Base-by-base conservation (phyloP, 2,329 filamentous ascomycete species). In the Chaetoscypha palmicola region DNA sequence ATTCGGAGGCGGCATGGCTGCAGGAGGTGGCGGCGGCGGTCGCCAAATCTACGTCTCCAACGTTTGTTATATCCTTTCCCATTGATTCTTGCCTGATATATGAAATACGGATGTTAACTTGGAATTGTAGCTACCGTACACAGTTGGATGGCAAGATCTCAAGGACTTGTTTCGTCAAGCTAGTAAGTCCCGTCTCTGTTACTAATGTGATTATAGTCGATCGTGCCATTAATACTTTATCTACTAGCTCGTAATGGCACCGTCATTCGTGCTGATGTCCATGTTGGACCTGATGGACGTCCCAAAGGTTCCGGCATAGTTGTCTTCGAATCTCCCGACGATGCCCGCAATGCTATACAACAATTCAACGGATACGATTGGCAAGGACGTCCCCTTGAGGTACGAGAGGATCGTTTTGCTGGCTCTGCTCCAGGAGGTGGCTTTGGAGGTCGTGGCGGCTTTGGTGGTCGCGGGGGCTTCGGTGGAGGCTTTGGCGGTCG, bases 281-380 rank as follows among this genome's bases (percentile, higher is more conserved):
- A 98, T 66, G 73, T 87, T 49, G 87, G 90, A 43, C 87, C 86
- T 10, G 91, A 95, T 60, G 91, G 92, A 52, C 82, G 90, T 52
- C 89, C 92, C 38, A 98, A 97, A 71, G 92, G 92, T 43, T 95
- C 92, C 39, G 92, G 92, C 54, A 94, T 97, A 46, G 92, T 98
- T 49, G 89, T 92, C 32, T 98, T 96, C 64, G 92, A 98, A 65
- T 91, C 82, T 46, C 80, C 89, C 1, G 90, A 97, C 47, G 92
- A 98, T 67, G 91, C 92, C 32, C 87, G 89, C 54, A 95, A 89
- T 61, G 92, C 92, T 17, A 98, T 98, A 54, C 82, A 89, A 61
- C 90, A 96, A 57, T 98, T 97, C 74, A 96, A 97, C 63, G 92
- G 92, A 47, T 97, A 95, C 64, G 92, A 98, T 53, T 98, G 92